These are phyloP conservation scores for Acacia melanoxylon DNA, from an alignment of 306 rosid species.

Conservation along the genomic window DNA sequence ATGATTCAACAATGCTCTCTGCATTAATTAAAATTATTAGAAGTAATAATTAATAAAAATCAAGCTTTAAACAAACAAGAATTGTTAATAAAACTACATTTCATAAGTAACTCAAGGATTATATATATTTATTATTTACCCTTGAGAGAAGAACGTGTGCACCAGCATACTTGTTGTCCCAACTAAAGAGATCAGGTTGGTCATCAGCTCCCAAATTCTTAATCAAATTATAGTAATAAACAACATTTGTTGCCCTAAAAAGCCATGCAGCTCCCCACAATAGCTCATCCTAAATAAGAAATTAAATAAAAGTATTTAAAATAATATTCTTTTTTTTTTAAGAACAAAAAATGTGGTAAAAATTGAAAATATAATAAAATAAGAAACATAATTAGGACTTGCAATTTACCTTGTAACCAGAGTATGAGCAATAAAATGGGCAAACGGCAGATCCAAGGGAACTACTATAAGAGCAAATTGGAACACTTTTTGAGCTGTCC, in stretches of 20 bases:
- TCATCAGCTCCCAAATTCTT: slow-evolving; percentile 75
- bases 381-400: background rate
- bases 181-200: slow-evolving; percentile 80
- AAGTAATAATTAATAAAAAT: no score
- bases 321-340: background rate
- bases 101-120: no score
- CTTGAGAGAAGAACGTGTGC: slow-evolving; percentile 85
- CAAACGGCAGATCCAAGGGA: slow-evolving; percentile 86
- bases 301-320: background rate
- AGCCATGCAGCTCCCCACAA: slow-evolving; percentile 98
- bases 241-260: slow-evolving; percentile 73
- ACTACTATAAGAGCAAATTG: slow-evolving; percentile 77
- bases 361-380: background rate
- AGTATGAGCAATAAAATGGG: slow-evolving; percentile 96
- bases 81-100: no score
- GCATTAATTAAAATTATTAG: slow-evolving; percentile 2
- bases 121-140: slow-evolving; percentile 37
- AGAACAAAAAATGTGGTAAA: background rate
- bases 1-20: slow-evolving; percentile 62
- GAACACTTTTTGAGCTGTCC: slow-evolving; percentile 67
- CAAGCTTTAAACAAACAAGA: no score
- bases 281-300: slow-evolving; percentile 63
- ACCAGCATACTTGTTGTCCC: slow-evolving; percentile 98
- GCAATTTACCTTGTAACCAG: slow-evolving; percentile 74
- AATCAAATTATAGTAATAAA: slow-evolving; percentile 57